phyloP scores from a whole-genome alignment of 331 rosid species.

The Pyracantha coccinea region DNA sequence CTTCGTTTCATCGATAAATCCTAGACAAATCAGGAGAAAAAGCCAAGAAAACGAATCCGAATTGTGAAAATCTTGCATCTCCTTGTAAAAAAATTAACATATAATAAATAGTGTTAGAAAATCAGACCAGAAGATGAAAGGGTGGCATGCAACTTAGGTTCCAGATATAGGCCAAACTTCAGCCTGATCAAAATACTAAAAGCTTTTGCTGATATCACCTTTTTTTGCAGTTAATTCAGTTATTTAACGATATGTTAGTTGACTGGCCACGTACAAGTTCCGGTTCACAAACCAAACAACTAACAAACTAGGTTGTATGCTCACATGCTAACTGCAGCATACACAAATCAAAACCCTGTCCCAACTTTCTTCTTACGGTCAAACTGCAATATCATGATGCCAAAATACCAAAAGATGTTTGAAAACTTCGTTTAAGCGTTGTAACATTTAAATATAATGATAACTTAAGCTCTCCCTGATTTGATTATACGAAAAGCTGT shows the following conservation, averaged over 20 bases:
- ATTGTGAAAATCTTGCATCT: background rate
- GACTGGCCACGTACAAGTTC: background rate
- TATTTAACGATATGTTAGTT: background rate
- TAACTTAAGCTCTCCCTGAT: background rate
- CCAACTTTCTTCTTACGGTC: background rate
- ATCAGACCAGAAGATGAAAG: background rate
- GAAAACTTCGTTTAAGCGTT: too few species aligned
- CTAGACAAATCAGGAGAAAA: too few species aligned
- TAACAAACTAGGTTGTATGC: background rate
- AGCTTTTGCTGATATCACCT: background rate
- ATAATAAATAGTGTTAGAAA: background rate
- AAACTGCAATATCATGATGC: background rate
- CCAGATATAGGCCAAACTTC: background rate
- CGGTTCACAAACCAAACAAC: background rate
- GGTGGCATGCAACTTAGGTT: background rate
- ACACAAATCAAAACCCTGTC: too few species aligned
- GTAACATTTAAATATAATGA: background rate
- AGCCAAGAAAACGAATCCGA: too few species aligned
- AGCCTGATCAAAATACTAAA: background rate
- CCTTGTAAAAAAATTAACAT: too few species aligned
- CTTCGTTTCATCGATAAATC: too few species aligned
- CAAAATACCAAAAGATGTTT: background rate
- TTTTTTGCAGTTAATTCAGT: background rate
- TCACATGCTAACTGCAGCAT: background rate
- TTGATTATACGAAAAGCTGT: background rate